Conservation (phyloP, 768 basidiomycete species). For the Neoboletus subvelutipes region DNA sequence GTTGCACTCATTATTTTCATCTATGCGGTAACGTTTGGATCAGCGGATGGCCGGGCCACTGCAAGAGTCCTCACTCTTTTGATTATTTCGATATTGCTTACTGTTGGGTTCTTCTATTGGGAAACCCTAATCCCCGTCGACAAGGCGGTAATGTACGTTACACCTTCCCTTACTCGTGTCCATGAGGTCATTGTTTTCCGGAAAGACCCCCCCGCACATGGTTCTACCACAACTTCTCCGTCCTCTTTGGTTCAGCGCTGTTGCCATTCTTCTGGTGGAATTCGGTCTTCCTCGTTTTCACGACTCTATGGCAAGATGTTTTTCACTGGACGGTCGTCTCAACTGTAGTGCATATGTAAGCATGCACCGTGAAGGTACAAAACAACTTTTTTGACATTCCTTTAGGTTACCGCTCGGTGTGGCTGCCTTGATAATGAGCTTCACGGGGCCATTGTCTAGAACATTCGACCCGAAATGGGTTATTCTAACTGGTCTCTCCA, state of each 20-base stretch:
- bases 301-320: no score
- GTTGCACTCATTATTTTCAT: conserved; percentile 41
- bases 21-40: conserved; percentile 46
- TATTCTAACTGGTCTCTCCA: no score
- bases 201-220: conserved; percentile 42
- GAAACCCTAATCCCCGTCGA: conserved; percentile 42
- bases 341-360: no score
- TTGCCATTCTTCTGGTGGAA: conserved; percentile 44
- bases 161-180: background rate
- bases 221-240: conserved; percentile 41
- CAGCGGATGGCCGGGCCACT: conserved; percentile 48
- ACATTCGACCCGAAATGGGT: no score
- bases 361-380: no score
- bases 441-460: no score
- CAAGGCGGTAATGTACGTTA: conserved; percentile 42
- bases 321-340: no score
- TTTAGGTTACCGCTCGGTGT: no score
- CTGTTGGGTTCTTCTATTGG: conserved; percentile 49
- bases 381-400: no score
- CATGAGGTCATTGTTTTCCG: background rate
- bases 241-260: conserved; percentile 39
- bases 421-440: no score
- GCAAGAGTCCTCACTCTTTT: conserved; percentile 47
- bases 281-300: no score
- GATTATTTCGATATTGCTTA: conserved; percentile 42